A percentile compares a stretch with the other conserved stretches of the same genome.
These are phyloP conservation scores for Arabidopsis arenosa DNA, from an alignment of 345 rosid genomes.

Conservation along the genomic window DNA sequence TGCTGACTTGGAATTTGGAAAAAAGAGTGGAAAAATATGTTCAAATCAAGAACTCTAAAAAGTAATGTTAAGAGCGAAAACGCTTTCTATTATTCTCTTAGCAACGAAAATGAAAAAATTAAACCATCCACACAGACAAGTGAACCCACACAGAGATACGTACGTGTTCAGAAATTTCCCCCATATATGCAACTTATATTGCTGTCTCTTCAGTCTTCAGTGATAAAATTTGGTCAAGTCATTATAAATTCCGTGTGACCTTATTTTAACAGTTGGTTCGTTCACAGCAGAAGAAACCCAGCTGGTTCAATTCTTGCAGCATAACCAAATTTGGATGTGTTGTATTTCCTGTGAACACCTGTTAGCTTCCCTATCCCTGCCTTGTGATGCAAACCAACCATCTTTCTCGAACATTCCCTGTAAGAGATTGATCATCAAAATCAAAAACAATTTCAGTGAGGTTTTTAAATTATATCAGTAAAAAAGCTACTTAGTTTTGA, in stretches of 20 bases:
- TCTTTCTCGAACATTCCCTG: constrained; percentile 86
- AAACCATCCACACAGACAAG: not conserved
- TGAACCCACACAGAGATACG: not conserved
- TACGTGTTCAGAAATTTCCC: not conserved
- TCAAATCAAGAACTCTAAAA: not conserved
- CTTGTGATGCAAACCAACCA: constrained; percentile 76
- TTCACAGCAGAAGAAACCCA: constrained; percentile 53
- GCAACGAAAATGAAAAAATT: constrained; percentile 15
- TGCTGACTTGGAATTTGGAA: not conserved
- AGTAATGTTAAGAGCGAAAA: too few species aligned
- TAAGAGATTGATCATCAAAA: not conserved
- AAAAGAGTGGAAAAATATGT: not conserved
- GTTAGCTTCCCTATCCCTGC: constrained; percentile 84
- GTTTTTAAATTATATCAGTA: too few species aligned
- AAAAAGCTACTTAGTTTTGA: too few species aligned
- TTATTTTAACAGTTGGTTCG: not conserved
- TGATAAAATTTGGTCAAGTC: not conserved
- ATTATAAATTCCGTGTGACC: constrained; percentile 17
- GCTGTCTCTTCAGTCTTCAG: constrained; percentile 23
- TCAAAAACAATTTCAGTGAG: not conserved
- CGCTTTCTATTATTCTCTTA: not conserved
- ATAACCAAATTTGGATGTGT: constrained; percentile 76
- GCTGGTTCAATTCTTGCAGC: constrained; percentile 75
- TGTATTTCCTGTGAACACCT: constrained; percentile 80
- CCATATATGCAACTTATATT: constrained; percentile 28